Evolutionary conservation across 179 eudicot species (phyloP), one percentile per base, ranked within the genome.

Genomic region (Nepenthes alata): DNA sequence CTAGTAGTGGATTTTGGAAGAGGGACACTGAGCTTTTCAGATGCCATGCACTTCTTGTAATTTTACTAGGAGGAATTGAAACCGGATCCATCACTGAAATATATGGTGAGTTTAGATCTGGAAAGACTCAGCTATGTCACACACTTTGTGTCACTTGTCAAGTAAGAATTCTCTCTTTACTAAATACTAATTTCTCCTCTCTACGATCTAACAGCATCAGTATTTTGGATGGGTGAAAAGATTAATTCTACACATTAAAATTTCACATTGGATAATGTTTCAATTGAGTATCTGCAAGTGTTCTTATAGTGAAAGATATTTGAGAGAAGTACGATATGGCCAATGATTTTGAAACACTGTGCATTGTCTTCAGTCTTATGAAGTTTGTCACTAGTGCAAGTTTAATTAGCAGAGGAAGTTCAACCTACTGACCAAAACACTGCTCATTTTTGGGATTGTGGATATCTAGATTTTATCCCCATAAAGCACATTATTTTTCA

Each of bases 111-210:
- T 91, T 84, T 64, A 89, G 96, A 41, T 81, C 86, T 66, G 96
- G 98, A 74, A 91, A 91, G 87, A 91, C 98, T 74, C 98, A 91
- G 67, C 83, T 91, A 11, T 91, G 98, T 74, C 98, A 91, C 70
- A 91, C 98, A 3, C 82, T 91, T 37, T 91, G 96, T 67, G 98
- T 91, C 48, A 86, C 95, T 63, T 91, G 98, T 78, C 98, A 89
- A 68, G 98, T 91, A 85, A 75, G 68, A 63, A 4, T 35, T 68
- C 49, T 16, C 39, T 38, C 15, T 37, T 58, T 37, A 50, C 12
- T 25, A 37, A 1, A 63, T 3, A 7, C 48, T 55, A 55, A 55
- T 9, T 34, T 10, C 38, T 1, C 35, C 5, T 52, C 3, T n/a
- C 6, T 16, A 52, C 55, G 3, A 25, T 25, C 25, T 25, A 25